Evolutionary conservation across 2,329 filamentous ascomycete genomes (phyloP).

Genomic region (Neofusicoccum sp.): DNA sequence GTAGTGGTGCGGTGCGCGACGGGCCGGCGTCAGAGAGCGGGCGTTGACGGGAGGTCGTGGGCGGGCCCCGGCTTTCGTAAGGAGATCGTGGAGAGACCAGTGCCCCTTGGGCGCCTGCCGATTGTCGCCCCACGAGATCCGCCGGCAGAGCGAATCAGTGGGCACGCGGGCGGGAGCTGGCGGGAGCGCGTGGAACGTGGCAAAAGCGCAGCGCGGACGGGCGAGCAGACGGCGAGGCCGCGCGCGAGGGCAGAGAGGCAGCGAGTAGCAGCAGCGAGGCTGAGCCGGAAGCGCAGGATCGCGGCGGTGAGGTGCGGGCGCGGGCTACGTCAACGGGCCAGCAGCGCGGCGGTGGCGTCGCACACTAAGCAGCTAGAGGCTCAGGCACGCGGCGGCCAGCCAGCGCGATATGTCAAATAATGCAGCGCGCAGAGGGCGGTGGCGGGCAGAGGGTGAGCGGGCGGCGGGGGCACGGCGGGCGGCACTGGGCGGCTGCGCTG

Average conservation of each 20-base stretch:
- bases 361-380: slow-evolving; percentile 1
- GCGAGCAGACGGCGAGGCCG: not conserved
- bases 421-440: not conserved
- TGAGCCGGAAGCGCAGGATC: slow-evolving; percentile 9
- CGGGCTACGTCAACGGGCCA: slow-evolving; percentile 2
- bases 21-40: slow-evolving; percentile 6
- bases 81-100: slow-evolving; percentile 14
- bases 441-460: not conserved
- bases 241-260: not conserved
- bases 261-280: slow-evolving; percentile 2
- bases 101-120: slow-evolving; percentile 2
- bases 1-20: not conserved
- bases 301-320: slow-evolving; percentile 8
- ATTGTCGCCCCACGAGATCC: slow-evolving; percentile 12
- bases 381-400: slow-evolving; percentile 5
- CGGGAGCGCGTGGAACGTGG: not conserved
- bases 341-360: not conserved
- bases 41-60: not conserved
- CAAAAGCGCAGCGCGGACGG: not conserved
- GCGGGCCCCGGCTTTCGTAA: slow-evolving; percentile 1
- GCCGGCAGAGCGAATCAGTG: slow-evolving; percentile 8
- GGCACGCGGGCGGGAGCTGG: not conserved
- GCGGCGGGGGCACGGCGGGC: slow-evolving; percentile 3
- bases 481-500: not conserved
- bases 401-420: not conserved